Conservation (phyloP, 495 filamentous ascomycete genomes). For the Tuber umbilicatum region DNA sequence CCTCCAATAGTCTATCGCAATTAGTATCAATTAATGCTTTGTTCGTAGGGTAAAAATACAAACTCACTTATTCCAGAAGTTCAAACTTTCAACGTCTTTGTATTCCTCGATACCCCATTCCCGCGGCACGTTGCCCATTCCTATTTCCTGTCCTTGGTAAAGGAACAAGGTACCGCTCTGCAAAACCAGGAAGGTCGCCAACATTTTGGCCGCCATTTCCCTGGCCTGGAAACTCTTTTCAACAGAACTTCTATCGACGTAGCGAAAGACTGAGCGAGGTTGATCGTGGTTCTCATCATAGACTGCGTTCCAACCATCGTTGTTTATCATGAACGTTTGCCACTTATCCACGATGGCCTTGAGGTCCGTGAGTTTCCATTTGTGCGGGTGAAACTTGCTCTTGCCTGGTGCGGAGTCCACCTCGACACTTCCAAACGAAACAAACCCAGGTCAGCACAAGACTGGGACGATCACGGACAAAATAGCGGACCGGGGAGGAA, state of each 20-base stretch:
- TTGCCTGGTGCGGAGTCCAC: conserved; percentile 28
- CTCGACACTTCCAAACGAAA: conserved; percentile 5
- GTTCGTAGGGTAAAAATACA: not conserved
- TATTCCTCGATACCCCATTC: conserved; percentile 62
- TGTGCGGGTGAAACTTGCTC: conserved; percentile 50
- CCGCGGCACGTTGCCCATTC: conserved; percentile 63
- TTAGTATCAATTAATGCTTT: conserved; percentile 16
- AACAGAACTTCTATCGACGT: conserved; percentile 42
- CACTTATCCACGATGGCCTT: conserved; percentile 57
- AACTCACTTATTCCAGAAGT: conserved; percentile 53
- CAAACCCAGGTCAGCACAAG: not conserved
- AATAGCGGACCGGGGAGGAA: not conserved
- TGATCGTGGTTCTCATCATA: conserved; percentile 74
- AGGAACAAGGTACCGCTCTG: conserved; percentile 64
- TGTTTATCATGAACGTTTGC: conserved; percentile 63
- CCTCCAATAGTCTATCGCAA: conserved; percentile 42
- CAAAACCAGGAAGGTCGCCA: conserved; percentile 55
- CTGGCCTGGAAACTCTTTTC: conserved; percentile 49
- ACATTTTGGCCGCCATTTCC: conserved; percentile 53
- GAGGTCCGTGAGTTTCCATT: conserved; percentile 53
- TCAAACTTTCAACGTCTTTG: conserved; percentile 63
- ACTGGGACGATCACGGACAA: not conserved
- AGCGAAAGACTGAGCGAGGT: conserved; percentile 58
- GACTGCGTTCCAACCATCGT: conserved; percentile 63
- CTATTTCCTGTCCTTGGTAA: conserved; percentile 72